A percentile compares a stretch with the other conserved stretches of the same genome.
Evolutionary conservation across 1,139 yeast genomes (phyloP).

Genomic region (Hansenula anomala): DNA sequence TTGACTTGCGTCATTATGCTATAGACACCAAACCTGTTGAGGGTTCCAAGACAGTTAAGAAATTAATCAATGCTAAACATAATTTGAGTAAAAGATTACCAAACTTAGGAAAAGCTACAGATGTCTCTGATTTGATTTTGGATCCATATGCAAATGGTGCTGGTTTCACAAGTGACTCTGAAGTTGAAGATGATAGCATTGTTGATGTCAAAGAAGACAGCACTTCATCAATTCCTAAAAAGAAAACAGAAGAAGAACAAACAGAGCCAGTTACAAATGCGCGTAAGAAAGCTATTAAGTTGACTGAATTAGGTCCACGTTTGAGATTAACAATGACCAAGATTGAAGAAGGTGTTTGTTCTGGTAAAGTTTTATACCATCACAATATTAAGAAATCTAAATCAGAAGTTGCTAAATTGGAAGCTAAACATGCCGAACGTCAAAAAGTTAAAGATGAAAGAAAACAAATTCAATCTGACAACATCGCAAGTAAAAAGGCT

Average conservation of each 20-base stretch:
- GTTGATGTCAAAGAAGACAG: slow-evolving; percentile 59
- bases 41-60: slow-evolving; percentile 74
- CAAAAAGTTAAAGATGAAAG: slow-evolving; percentile 64
- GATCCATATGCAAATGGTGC: slow-evolving; percentile 79
- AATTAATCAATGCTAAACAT: slow-evolving; percentile 62
- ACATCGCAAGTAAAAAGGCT: slow-evolving; percentile 72
- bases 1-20: slow-evolving; percentile 86
- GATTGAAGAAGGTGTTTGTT: slow-evolving; percentile 86
- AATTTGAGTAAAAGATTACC: slow-evolving; percentile 67
- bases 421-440: slow-evolving; percentile 60
- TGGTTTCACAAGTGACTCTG: slow-evolving; percentile 86
- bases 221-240: slow-evolving; percentile 9
- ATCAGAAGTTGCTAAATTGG: slow-evolving; percentile 56
- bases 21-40: slow-evolving; percentile 87
- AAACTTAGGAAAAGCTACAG: slow-evolving; percentile 60
- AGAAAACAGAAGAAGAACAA: slow-evolving; percentile 18
- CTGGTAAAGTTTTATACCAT: slow-evolving; percentile 87
- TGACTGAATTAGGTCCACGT: slow-evolving; percentile 94
- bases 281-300: slow-evolving; percentile 82
- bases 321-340: slow-evolving; percentile 70
- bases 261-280: slow-evolving; percentile 25
- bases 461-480: slow-evolving; percentile 73
- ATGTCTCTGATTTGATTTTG: slow-evolving; percentile 77
- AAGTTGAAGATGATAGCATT: slow-evolving; percentile 86
- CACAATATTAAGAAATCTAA: slow-evolving; percentile 58